Conservation (phyloP, 306 rosid genomes). For the Medicago arabica region DNA sequence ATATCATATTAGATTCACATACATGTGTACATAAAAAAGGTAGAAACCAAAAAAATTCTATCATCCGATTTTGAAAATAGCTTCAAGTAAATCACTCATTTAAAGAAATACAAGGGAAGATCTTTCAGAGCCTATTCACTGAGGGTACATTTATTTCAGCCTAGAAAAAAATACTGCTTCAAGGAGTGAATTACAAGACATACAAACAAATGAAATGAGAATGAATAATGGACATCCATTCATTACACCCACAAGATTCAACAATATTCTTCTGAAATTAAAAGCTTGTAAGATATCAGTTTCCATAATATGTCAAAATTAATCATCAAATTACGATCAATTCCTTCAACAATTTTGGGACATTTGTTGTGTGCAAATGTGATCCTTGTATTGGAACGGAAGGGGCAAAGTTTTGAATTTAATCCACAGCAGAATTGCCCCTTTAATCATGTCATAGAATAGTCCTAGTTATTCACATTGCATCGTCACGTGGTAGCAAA, state of each 20-base stretch:
- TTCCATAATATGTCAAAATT: conserved; percentile 12
- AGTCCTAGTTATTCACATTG: too few relatives aligned
- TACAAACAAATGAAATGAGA: neutral
- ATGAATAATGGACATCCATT: neutral
- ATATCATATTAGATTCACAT: neutral
- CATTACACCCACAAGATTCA: neutral
- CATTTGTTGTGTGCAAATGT: neutral
- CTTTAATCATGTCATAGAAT: too few relatives aligned
- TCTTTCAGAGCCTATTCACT: neutral
- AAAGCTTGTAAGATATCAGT: neutral
- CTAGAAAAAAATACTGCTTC: neutral
- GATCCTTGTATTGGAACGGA: neutral
- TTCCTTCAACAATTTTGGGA: conserved; percentile 1
- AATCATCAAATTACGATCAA: neutral
- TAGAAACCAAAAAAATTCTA: neutral
- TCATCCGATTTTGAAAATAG: neutral
- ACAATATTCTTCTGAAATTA: conserved; percentile 1
- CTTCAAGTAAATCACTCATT: neutral
- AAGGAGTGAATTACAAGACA: neutral
- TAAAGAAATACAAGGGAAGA: neutral
- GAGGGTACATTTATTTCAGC: neutral
- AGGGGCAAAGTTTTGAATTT: neutral
- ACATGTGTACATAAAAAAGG: neutral
- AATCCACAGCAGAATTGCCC: neutral
- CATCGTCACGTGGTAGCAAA: too few relatives aligned